Percentiles rank a stretch among this genome's conserved stretches.
These are phyloP conservation scores for Amphicarpaea edgeworthii DNA, from an alignment of 306 rosid species.

Conservation along the genomic window DNA sequence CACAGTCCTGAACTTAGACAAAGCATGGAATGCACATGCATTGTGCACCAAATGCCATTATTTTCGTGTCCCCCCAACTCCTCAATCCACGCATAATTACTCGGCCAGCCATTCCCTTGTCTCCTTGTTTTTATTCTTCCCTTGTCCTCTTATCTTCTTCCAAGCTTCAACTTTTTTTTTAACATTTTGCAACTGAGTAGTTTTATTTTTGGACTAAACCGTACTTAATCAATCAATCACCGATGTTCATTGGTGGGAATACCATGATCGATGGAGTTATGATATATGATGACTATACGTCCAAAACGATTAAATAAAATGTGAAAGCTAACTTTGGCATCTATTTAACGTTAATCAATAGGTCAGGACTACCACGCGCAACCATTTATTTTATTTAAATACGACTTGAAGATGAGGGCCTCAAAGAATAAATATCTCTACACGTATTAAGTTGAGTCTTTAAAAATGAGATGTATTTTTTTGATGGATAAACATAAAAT, in stretches of 20 bases:
- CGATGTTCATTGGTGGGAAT: not conserved
- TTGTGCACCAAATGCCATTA: constrained; percentile 49
- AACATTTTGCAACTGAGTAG: constrained; percentile 22
- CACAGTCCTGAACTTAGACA: constrained; percentile 36
- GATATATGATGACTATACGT: not conserved
- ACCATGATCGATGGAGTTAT: constrained; percentile 10
- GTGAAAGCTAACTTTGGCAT: constrained; percentile 23
- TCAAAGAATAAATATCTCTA: not conserved
- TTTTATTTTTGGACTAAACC: not conserved
- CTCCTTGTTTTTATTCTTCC: not conserved
- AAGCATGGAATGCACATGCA: constrained; percentile 62
- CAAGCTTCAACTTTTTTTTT: constrained; percentile 30
- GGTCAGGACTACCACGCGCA: not conserved
- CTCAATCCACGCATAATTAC: constrained; percentile 81
- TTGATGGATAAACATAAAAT: not conserved
- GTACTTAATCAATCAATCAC: constrained; percentile 32
- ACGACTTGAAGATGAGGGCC: not conserved
- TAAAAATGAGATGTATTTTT: not conserved
- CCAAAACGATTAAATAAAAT: constrained; percentile 17
- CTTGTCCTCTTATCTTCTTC: constrained; percentile 23
- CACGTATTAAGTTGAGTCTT: not conserved
- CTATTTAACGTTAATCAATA: constrained; percentile 19
- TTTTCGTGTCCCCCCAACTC: constrained; percentile 70
- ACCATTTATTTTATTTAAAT: not conserved
- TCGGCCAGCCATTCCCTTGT: constrained; percentile 34